These are phyloP conservation scores for Urochloa ruziziensis DNA, from an alignment of 176 grass and related monocot species.

Conservation along the genomic window DNA sequence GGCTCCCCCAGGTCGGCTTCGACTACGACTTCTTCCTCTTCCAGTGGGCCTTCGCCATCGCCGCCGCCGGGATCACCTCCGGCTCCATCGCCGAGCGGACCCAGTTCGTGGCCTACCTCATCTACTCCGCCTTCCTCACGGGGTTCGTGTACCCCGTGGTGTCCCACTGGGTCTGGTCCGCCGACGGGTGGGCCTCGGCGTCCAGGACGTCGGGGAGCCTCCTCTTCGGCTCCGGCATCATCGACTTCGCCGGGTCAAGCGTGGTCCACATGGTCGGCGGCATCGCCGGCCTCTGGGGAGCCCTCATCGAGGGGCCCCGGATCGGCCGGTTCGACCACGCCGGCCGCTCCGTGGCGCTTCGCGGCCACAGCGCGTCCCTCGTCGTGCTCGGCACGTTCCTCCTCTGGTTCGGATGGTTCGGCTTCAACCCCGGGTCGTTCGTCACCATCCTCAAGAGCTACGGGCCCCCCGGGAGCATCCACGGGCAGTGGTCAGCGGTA, in stretches of 20 bases:
- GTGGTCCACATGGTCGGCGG: constrained; percentile 79
- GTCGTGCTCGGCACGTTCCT: constrained; percentile 75
- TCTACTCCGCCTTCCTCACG: constrained; percentile 88
- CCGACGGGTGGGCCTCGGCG: constrained; percentile 60
- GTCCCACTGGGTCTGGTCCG: constrained; percentile 83
- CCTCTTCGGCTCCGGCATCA: constrained; percentile 62
- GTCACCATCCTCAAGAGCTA: constrained; percentile 58
- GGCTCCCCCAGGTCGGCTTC: constrained; percentile 38
- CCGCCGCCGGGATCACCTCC: constrained; percentile 82
- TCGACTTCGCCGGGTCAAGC: constrained; percentile 78
- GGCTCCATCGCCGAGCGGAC: constrained; percentile 90
- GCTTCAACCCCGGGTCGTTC: constrained; percentile 74
- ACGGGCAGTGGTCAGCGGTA: constrained; percentile 78
- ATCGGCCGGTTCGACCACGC: constrained; percentile 62
- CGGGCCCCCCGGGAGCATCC: constrained; percentile 39
- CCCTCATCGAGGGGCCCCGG: constrained; percentile 69
- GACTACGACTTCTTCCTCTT: constrained; percentile 87
- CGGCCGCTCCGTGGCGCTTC: constrained; percentile 56
- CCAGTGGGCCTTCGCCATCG: constrained; percentile 94
- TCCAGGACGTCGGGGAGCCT: constrained; percentile 28
- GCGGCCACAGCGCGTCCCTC: constrained; percentile 64
- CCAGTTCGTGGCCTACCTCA: constrained; percentile 83
- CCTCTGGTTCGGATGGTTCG: constrained; percentile 74
- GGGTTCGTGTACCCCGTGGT: constrained; percentile 91
- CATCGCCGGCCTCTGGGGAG: constrained; percentile 67